Percentiles rank a stretch among this genome's conserved stretches.
phyloP scores from a whole-genome alignment of 2,329 filamentous ascomycete species.

The Emergomyces orientalis region DNA sequence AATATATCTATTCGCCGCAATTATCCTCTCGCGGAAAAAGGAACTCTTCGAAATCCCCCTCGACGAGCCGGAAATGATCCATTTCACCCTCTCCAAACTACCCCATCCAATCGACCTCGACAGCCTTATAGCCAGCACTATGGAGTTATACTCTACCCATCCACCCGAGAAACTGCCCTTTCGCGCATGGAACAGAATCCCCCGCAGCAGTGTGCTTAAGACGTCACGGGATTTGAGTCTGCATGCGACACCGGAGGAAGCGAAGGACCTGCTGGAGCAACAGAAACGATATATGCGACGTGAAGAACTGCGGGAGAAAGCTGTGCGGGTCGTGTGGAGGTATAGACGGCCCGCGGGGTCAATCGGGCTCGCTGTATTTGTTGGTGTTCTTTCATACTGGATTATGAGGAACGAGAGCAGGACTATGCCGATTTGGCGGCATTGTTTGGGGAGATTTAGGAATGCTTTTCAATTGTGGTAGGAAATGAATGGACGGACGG shows the following conservation, averaged over 20 bases:
- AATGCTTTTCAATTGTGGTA: conserved; percentile 15
- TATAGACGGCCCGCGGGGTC: conserved; percentile 58
- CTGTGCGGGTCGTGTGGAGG: conserved; percentile 47
- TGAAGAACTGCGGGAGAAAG: conserved; percentile 49
- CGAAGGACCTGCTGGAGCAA: conserved; percentile 55
- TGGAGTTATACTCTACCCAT: conserved; percentile 52
- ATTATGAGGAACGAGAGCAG: conserved; percentile 44
- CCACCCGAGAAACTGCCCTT: conserved; percentile 62
- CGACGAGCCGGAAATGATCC: conserved; percentile 86
- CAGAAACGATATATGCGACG: conserved; percentile 65
- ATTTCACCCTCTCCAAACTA: conserved; percentile 77
- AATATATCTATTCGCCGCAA: conserved; percentile 85
- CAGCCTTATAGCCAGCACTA: conserved; percentile 57
- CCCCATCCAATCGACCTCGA: conserved; percentile 76
- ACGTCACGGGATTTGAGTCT: conserved; percentile 55
- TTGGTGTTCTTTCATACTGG: conserved; percentile 61
- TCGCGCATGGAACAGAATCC: conserved; percentile 61
- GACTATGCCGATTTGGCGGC: conserved; percentile 22
- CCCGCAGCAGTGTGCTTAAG: conserved; percentile 70
- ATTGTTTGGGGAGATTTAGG: conserved; percentile 21
- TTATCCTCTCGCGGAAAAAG: conserved; percentile 67
- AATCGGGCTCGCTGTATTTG: conserved; percentile 54
- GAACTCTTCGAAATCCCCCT: conserved; percentile 77
- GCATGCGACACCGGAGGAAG: conserved; percentile 55
- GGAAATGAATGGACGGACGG: not conserved